These are phyloP conservation scores for Nyssa sinensis DNA, from an alignment of 148 eudicot species.

Conservation along the genomic window DNA sequence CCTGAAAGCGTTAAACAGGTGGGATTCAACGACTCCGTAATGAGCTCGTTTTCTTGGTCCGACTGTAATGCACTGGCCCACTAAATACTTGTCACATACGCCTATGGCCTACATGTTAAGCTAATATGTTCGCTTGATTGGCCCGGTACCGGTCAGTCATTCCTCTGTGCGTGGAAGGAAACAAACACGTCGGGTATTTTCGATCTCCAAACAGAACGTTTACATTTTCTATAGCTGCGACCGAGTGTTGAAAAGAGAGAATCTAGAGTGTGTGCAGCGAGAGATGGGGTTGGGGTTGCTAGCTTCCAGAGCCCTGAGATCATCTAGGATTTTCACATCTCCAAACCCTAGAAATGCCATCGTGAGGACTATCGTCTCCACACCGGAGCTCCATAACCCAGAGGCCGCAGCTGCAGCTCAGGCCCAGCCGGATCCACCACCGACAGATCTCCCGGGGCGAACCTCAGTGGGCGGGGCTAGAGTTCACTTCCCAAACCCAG, in stretches of 20 bases:
- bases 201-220: background rate
- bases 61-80: no score
- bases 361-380: conserved; percentile 53
- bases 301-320: conserved; percentile 46
- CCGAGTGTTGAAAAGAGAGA: background rate
- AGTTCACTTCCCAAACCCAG: conserved; percentile 77
- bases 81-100: no score
- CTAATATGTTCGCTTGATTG: no score
- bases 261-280: background rate
- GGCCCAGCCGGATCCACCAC: conserved; percentile 26
- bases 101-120: no score
- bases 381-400: conserved; percentile 57
- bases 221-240: background rate
- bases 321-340: conserved; percentile 16
- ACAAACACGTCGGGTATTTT: background rate
- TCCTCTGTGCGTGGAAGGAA: background rate
- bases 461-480: conserved; percentile 74
- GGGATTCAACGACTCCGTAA: background rate
- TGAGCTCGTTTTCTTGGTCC: no score
- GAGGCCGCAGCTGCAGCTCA: conserved; percentile 47
- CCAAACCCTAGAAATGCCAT: conserved; percentile 21
- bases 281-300: conserved; percentile 34
- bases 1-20: background rate
- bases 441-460: conserved; percentile 51
- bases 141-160: background rate